phyloP scores from a whole-genome alignment of 352 stramenopile genomes.

The Pythium rhizo-oryzae region DNA sequence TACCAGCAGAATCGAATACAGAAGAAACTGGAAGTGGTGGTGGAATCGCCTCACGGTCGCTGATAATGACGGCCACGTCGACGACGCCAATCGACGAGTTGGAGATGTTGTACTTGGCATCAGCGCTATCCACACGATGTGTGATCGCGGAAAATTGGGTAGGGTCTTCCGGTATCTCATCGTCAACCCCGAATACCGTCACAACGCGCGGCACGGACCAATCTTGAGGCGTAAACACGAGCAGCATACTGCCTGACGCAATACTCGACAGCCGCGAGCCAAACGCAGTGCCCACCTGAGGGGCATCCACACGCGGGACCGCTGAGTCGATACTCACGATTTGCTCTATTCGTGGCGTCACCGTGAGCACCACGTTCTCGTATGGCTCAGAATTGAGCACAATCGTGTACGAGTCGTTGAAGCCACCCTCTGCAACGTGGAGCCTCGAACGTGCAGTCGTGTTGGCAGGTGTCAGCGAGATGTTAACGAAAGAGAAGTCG shows the following conservation, averaged over 20 bases:
- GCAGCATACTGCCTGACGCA: constrained; percentile 26
- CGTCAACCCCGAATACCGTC: constrained; percentile 63
- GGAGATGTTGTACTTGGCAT: constrained; percentile 66
- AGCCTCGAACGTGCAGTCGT: constrained; percentile 34
- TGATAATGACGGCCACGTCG: constrained; percentile 55
- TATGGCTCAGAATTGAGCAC: constrained; percentile 66
- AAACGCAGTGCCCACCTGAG: constrained; percentile 20
- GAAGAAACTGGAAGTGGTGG: constrained; percentile 53
- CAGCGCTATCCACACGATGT: constrained; percentile 47
- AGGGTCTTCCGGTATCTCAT: constrained; percentile 55
- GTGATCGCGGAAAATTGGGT: constrained; percentile 60
- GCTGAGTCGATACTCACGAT: constrained; percentile 47
- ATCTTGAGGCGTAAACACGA: constrained; percentile 72
- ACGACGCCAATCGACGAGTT: constrained; percentile 50
- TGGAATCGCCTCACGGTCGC: constrained; percentile 60
- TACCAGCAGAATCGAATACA: constrained; percentile 54
- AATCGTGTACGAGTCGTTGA: constrained; percentile 77
- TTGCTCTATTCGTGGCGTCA: constrained; percentile 42
- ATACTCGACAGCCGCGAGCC: constrained; percentile 5
- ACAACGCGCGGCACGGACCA: constrained; percentile 49
- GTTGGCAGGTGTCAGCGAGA: constrained; percentile 37
- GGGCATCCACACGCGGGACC: constrained; percentile 27
- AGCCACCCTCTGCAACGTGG: constrained; percentile 70
- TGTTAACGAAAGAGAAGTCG: constrained; percentile 62
- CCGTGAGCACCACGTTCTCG: constrained; percentile 50